These are phyloP conservation scores for Phylloporus scabripes DNA, from an alignment of 768 basidiomycete genomes.

Conservation along the genomic window DNA sequence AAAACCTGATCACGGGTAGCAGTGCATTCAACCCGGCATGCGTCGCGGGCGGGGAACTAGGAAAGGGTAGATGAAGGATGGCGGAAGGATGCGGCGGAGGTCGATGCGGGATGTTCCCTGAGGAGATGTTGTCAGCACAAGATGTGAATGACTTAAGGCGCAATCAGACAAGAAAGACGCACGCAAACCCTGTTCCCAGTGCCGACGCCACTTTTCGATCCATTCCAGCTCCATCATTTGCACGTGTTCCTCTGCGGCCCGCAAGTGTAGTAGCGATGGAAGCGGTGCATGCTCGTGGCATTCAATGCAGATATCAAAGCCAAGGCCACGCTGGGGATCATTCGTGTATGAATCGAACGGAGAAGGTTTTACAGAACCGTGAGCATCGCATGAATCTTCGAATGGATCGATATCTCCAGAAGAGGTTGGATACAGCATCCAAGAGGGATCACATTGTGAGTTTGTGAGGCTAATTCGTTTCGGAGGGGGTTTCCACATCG, in stretches of 20 bases:
- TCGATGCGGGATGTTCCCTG: constrained; percentile 41
- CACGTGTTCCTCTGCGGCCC: constrained; percentile 74
- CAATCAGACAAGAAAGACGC: not conserved
- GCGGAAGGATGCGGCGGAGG: constrained; percentile 69
- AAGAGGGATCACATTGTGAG: not conserved
- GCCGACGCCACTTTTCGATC: constrained; percentile 39
- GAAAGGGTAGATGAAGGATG: constrained; percentile 71
- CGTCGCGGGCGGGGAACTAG: constrained; percentile 56
- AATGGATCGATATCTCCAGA: constrained; percentile 17
- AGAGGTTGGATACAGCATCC: not conserved
- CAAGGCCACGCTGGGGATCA: constrained; percentile 48
- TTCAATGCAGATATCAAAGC: constrained; percentile 85
- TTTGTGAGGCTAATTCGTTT: constrained; percentile 10
- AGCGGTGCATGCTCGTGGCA: constrained; percentile 79
- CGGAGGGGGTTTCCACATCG: constrained; percentile 32
- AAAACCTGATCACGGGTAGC: constrained; percentile 58
- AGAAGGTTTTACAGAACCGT: constrained; percentile 20
- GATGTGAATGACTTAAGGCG: not conserved
- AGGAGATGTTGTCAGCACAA: constrained; percentile 5
- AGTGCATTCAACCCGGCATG: constrained; percentile 51
- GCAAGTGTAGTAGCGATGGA: constrained; percentile 59
- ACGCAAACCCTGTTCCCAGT: constrained; percentile 17
- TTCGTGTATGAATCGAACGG: constrained; percentile 35
- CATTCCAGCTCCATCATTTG: constrained; percentile 61
- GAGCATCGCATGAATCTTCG: constrained; percentile 9